Conservation (phyloP, 1,284 basidiomycete species). For the Trichosporon faecale region DNA sequence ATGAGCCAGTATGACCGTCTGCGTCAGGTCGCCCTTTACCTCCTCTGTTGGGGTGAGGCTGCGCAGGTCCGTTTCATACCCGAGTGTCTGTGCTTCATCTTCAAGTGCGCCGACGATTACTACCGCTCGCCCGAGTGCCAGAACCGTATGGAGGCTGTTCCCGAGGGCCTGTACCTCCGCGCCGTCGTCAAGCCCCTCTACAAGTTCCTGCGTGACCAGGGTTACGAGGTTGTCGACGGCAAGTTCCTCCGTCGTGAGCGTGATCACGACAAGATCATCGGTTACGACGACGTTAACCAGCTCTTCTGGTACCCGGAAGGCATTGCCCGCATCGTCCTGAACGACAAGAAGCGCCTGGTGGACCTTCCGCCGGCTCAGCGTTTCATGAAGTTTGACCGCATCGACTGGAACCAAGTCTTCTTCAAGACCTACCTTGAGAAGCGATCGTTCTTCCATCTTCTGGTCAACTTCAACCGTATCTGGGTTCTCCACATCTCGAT, state of each 20-base stretch:
- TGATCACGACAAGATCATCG: constrained; percentile 93
- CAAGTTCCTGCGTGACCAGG: constrained; percentile 94
- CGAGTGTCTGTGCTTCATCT: constrained; percentile 97
- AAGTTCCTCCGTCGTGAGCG: constrained; percentile 89
- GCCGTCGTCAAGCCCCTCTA: constrained; percentile 95
- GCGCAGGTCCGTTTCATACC: constrained; percentile 98
- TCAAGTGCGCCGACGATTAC: constrained; percentile 99
- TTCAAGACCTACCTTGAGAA: constrained; percentile 98
- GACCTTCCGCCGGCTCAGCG: constrained; percentile 83
- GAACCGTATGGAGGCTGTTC: constrained; percentile 85
- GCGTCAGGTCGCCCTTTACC: constrained; percentile 91
- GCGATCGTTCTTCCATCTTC: constrained; percentile 85
- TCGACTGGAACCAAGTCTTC: constrained; percentile 90
- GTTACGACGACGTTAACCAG: constrained; percentile 99
- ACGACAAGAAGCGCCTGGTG: constrained; percentile 86
- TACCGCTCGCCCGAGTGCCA: constrained; percentile 99
- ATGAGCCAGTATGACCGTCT: constrained; percentile 99
- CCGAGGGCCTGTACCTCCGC: constrained; percentile 89
- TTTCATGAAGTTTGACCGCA: constrained; percentile 90
- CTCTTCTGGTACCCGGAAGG: constrained; percentile 99
- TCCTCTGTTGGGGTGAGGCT: constrained; percentile 97
- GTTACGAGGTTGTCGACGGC: constrained; percentile 94
- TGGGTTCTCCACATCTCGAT: constrained; percentile 92
- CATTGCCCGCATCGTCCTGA: constrained; percentile 83
- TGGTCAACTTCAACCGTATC: constrained; percentile 97